Base-by-base conservation (phyloP, 169 alveolate genomes). In the Plasmodium knowlesi region DNA sequence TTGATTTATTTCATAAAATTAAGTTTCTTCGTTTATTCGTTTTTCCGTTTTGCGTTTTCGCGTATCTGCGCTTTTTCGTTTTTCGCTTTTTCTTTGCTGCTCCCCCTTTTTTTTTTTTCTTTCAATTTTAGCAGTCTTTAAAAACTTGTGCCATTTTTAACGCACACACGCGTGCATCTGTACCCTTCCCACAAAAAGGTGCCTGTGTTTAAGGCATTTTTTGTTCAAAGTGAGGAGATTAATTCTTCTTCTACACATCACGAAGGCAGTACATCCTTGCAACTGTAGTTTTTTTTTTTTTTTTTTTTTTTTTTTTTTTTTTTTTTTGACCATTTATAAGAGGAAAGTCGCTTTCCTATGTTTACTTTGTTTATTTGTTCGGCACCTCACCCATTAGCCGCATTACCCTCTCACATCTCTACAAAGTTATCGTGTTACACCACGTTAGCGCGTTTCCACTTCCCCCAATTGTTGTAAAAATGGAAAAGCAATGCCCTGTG, bases 401-500 rank as follows among this genome's bases (percentile, higher is more conserved):
- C 50, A 6, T 5, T 81, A 28, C 53, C 61, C 37, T 37, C 37
- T n/a, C 16, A 28, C 61, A 22, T 22, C n/a, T 2, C 19, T 61
- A 50, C 67, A 71, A 14, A 16, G 41, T 78, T 78, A n/a, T 16
- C 39, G 39, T 3, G 39, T 32, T 32, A 32, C 3, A 32, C 3
- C 16, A 72, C 67, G 6, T 25, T 41, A 10, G 34, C 70, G 39
- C 8, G 8, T 46, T 46, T 34, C 39, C 61, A 9, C 57, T n/a
- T 22, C 53, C 61, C 25, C 67, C 28, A 76, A 85, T 50, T 43
- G 4, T 53, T 53, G 92, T 84, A 76, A 89, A 91, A 81, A 83
- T 94, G 82, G 96, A 95, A 92, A 76, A 90, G 82, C 83, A 93
- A 34, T 95, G 97, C 95, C 96, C 96, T 22, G 83, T 83, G 12